These are phyloP conservation scores for Chlorella sp. DNA, from an alignment of 139 green algal genomes.

Conservation along the genomic window DNA sequence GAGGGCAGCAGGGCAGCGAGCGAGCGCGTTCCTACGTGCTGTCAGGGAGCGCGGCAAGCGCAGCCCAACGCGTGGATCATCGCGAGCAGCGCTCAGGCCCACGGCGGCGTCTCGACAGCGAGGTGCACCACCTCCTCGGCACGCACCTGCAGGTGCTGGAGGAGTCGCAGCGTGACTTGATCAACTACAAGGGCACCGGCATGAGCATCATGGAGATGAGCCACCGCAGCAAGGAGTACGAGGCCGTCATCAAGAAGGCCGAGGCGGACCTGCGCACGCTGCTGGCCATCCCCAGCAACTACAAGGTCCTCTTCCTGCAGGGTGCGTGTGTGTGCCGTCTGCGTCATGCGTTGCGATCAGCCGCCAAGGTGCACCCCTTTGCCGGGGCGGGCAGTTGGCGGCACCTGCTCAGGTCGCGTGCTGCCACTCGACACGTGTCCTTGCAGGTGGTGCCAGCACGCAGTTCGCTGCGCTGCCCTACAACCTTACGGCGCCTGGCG, in stretches of 20 bases:
- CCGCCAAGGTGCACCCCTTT: too few relatives aligned
- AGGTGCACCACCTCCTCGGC: neutral
- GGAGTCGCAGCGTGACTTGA: constrained; percentile 80
- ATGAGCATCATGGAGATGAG: constrained; percentile 99
- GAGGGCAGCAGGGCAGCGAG: too few relatives aligned
- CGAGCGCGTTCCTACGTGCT: too few relatives aligned
- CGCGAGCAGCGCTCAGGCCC: neutral
- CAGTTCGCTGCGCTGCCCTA: constrained; percentile 93
- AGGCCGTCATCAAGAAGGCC: constrained; percentile 79
- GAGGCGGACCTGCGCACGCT: constrained; percentile 90
- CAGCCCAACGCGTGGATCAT: neutral
- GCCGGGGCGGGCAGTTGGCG: too few relatives aligned
- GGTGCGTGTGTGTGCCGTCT: too few relatives aligned
- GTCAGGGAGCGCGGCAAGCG: neutral
- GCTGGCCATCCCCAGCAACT: constrained; percentile 91
- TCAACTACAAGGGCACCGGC: constrained; percentile 87
- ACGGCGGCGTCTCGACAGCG: neutral
- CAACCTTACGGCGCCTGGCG: constrained; percentile 69
- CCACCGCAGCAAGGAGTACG: constrained; percentile 95
- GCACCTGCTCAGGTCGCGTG: too few relatives aligned
- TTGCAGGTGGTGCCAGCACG: constrained; percentile 75
- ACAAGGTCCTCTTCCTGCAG: constrained; percentile 87
- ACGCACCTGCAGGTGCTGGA: constrained; percentile 72
- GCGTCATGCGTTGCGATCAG: too few relatives aligned
- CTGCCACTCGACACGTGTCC: neutral